A percentile compares a stretch with the other conserved stretches of the same genome.
Evolutionary conservation across 176 grass and related monocot genomes (phyloP).

Genomic region (Oryza coarctata): DNA sequence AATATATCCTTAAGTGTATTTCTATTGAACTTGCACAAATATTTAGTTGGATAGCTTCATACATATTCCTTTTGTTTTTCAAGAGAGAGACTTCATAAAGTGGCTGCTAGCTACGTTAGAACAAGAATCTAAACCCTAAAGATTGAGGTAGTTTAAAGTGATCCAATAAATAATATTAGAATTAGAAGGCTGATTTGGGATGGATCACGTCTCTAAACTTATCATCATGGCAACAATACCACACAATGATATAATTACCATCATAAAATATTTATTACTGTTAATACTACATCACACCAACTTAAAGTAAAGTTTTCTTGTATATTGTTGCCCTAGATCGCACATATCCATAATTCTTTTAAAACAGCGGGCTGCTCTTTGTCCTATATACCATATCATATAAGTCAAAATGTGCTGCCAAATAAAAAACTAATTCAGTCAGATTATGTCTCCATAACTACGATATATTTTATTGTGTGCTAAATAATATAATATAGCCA

Average conservation of each 20-base stretch:
- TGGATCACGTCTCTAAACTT: neutral
- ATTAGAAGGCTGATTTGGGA: too few species aligned
- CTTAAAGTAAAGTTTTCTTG: neutral
- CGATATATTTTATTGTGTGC: neutral
- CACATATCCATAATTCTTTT: slow-evolving; percentile 26
- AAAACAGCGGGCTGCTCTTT: slow-evolving; percentile 34
- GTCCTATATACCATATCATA: slow-evolving; percentile 32
- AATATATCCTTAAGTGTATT: too few species aligned
- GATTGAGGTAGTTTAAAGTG: too few species aligned
- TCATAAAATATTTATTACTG: neutral
- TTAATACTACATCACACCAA: slow-evolving; percentile 7
- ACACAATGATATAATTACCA: slow-evolving; percentile 18
- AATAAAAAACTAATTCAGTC: slow-evolving; percentile 40
- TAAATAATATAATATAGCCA: slow-evolving; percentile 10
- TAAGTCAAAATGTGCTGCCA: slow-evolving; percentile 32
- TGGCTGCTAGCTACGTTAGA: too few species aligned
- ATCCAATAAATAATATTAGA: too few species aligned
- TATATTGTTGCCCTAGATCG: slow-evolving; percentile 14
- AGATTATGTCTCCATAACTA: slow-evolving; percentile 35
- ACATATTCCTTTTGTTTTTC: too few species aligned
- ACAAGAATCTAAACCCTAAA: too few species aligned
- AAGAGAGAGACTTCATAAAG: too few species aligned
- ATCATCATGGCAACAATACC: neutral
- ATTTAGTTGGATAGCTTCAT: too few species aligned
- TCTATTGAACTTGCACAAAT: too few species aligned